Evolutionary conservation across 768 basidiomycete species (phyloP).

Genomic region (Suillus spraguei): DNA sequence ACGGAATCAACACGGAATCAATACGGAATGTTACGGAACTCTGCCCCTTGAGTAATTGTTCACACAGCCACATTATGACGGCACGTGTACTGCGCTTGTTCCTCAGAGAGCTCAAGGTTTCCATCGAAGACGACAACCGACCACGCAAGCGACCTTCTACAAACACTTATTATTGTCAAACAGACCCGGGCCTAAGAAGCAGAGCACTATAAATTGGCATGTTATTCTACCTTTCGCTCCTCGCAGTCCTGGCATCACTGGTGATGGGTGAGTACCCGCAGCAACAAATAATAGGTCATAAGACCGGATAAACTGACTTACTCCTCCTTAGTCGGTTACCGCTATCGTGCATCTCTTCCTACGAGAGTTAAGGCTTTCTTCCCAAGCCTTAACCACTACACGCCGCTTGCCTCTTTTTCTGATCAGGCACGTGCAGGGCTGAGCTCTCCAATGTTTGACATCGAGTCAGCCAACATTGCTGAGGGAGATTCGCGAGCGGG

Average conservation of each 20-base stretch:
- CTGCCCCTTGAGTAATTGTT: no score
- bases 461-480: constrained; percentile 75
- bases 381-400: constrained; percentile 63
- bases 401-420: constrained; percentile 75
- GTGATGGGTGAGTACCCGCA: constrained; percentile 57
- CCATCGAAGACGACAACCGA: constrained; percentile 6
- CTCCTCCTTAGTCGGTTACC: constrained; percentile 61
- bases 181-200: not conserved
- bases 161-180: not conserved
- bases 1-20: no score
- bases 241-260: constrained; percentile 60
- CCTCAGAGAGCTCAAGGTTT: not conserved
- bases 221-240: constrained; percentile 69
- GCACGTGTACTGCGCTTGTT: constrained; percentile 5
- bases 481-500: constrained; percentile 81
- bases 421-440: constrained; percentile 83
- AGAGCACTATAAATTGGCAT: constrained; percentile 35
- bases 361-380: constrained; percentile 64
- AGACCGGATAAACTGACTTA: constrained; percentile 10
- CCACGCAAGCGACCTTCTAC: not conserved
- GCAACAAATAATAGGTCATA: not conserved
- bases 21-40: no score
- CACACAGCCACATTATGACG: constrained; percentile 5
- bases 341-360: constrained; percentile 74
- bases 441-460: constrained; percentile 78